Evolutionary conservation across 768 basidiomycete species (phyloP).

Genomic region (Lentinula edodes): DNA sequence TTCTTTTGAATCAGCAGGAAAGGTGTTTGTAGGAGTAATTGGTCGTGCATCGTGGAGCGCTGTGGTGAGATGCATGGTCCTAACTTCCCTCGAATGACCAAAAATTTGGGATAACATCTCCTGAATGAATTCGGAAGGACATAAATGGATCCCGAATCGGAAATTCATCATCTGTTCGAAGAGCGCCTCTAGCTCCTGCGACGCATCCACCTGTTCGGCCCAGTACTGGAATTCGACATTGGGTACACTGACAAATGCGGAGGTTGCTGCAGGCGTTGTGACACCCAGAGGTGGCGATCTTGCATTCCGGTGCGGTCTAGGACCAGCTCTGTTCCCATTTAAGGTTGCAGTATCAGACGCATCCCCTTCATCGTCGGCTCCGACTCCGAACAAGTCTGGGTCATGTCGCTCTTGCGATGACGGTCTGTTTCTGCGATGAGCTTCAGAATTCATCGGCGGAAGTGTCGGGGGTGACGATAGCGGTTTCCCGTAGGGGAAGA

Average conservation of each 20-base stretch:
- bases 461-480: slow-evolving; percentile 6
- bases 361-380: slow-evolving; percentile 11
- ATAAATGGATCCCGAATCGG: slow-evolving; percentile 32
- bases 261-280: slow-evolving; percentile 58
- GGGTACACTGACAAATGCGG: not conserved
- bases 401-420: slow-evolving; percentile 5
- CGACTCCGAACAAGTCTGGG: slow-evolving; percentile 9
- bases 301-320: slow-evolving; percentile 15
- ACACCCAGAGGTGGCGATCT: slow-evolving; percentile 65
- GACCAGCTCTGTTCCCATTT: slow-evolving; percentile 12
- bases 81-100: slow-evolving; percentile 23
- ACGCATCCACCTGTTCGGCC: slow-evolving; percentile 22
- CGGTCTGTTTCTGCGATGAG: slow-evolving; percentile 9
- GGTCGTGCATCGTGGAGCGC: slow-evolving; percentile 25
- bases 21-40: not conserved
- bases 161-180: slow-evolving; percentile 38
- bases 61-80: slow-evolving; percentile 32
- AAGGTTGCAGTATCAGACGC: slow-evolving; percentile 9
- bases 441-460: slow-evolving; percentile 5
- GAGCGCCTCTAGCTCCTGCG: slow-evolving; percentile 30
- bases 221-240: slow-evolving; percentile 14
- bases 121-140: slow-evolving; percentile 29
- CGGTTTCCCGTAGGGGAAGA: slow-evolving; percentile 34
- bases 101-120: slow-evolving; percentile 28
- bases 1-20: not conserved